Evolutionary conservation across 352 stramenopile species (phyloP), one percentile per base, ranked within the genome.

Genomic region (Globisporangium cederbergense): DNA sequence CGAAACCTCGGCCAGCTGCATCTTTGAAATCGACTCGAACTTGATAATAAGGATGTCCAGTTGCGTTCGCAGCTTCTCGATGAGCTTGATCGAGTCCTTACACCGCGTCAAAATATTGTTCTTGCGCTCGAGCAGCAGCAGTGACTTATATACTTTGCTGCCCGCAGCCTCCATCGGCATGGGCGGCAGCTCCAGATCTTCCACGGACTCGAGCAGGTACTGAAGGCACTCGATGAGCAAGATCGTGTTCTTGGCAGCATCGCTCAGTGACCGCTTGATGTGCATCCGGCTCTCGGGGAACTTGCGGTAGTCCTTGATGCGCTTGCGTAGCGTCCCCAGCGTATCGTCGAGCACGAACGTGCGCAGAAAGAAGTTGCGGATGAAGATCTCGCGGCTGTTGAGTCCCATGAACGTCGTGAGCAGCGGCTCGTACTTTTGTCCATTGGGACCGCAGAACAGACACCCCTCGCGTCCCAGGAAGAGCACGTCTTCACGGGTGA

Each of bases 341-440:
- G 96, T 96, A 74, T 98, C 96, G 54, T 92, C 96, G 16, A 99
- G 78, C 30, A 99, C 97, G 71, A 97, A 98, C 30, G 98, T 91
- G 28, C 96, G 83, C 57, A 96, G 91, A 58, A 98, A 99, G 70
- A 98, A 99, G 72, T 98, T 98, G 71, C 97, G 93, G 43, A 98
- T 84, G 69, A 99, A 99, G n/a, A 99, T 89, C 66, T 99, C 96
- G 38, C 97, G 96, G 51, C 91, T 98, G 43, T 97, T 97, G 61
- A 99, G 97, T 43, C 96, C 91, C 57, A 99, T 86, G 72, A 98
- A 99, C 18, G 88, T 92, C 50, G 91, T 98, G 18, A 99, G 76
- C 0, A 99, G 65, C n/a, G 91, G 75, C 71, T 99, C 97, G 70
- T 99, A 97, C 61, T 97, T 88, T n/a, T 96, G 78, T 9, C 91